Base-by-base conservation (phyloP, 2,329 filamentous ascomycete species). In the Alternaria panax region DNA sequence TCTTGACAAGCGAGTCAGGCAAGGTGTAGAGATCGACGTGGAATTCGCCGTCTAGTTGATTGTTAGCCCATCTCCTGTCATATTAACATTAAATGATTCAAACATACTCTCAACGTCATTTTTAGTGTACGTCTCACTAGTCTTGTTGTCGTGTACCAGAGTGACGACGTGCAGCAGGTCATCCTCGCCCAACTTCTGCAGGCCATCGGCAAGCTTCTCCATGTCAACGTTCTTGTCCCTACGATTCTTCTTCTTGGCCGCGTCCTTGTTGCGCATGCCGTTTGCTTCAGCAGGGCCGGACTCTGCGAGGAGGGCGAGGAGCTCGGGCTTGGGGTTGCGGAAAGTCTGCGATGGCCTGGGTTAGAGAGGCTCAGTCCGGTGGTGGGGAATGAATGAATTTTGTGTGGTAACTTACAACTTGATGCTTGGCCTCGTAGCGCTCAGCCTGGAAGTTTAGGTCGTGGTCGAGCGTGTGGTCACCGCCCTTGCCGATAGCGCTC, bases 21-120 rank as follows among this genome's bases (percentile, higher is more conserved):
- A 99, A 88, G n/a, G 95, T 98, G 82, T 97, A 98, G 59, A 99
- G 86, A 75, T 99, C 95, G 69, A 99, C 94, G 62, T 97, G 95
- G 82, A 99, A 99, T 81, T 99, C 95, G 74, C 95, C 95, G 74
- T 93, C 93, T 92, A 42, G 38, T 41, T 16, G 73, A 50, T 47
- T 50, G 71, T 74, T 59, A 77, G 68, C 47, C 56, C 24, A 12
- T 28, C 18, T 9, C 4, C 25, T 2, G 4, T 42, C 3, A 16
- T 27, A 20, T 1, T 5, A 2, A 2, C 4, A 20, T 36, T 7
- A 3, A 25, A 5, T 28, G 22, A n/a, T 43, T 7, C 18, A 24
- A 53, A 86, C 90, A 82, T 82, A 96, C 92, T 91, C 74, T 99
- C 95, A 58, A 97, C 87, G 79, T 99, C 96, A 72, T 97, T 98